Base-by-base conservation (phyloP, 805 yeast species). In the Wickerhamiella vanderwaltii region DNA sequence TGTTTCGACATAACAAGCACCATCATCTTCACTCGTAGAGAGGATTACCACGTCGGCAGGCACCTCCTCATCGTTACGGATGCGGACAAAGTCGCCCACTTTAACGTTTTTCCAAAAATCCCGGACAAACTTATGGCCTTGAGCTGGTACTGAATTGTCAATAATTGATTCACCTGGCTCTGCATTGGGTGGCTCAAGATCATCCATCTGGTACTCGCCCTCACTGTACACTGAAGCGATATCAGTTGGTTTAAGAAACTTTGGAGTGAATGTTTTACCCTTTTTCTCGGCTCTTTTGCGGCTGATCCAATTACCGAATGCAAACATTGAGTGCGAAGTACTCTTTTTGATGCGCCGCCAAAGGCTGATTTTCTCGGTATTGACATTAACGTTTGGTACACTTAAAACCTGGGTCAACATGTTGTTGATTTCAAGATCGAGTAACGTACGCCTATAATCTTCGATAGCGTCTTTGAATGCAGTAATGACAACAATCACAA, bases 381-480 rank as follows among this genome's bases (percentile, higher is more conserved):
- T 57, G 9, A 77, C 77, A 53, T 81, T 82, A 11, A 67, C 68
- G 57, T 81, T 81, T 5, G 59, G 55, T 38, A 75, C 50, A 9
- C 80, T 77, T 35, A 81, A 58, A 20, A 74, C 52, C 53, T 75
- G 80, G 9, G 79, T 72, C 13, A 73, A 67, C 2, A 79, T 69
- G 52, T 77, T 77, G 57, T 81, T 81, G 54, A 81, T 63, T 46
- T 80, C 86, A 42, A 66, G 62, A 58, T 81, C 93, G 29, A 75
- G 71, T 2, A 66, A 51, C 2, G 72, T 71, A 51, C 93, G 68
- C 44, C 81, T 67, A 48, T 72, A 77, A 58, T 81, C 93, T 60
- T 81, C 93, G 50, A 81, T 65, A 0, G 79, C 87, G 60, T 82
- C 91, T 53, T 79, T 78, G 48, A 77, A 55, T 4, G 85, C 87